Percentiles rank a stretch among this genome's conserved stretches.
These are phyloP conservation scores for Misopates orontium DNA, from an alignment of 257 asterid species.

Conservation along the genomic window DNA sequence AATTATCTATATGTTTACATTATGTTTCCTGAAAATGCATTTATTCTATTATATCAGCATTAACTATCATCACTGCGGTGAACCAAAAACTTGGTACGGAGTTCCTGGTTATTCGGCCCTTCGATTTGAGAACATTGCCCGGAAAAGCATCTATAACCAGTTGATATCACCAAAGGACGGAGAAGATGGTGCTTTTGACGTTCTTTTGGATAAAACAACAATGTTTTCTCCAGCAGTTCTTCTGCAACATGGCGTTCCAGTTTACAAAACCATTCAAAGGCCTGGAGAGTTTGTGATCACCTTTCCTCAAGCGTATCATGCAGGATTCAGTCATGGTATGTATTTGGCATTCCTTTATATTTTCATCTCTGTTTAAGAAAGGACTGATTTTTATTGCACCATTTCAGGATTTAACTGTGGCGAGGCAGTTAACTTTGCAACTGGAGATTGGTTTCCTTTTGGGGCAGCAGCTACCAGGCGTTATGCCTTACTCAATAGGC, in stretches of 20 bases:
- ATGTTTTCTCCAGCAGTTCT: conserved; percentile 41
- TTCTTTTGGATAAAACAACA: conserved; percentile 43
- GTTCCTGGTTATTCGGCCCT: conserved; percentile 43
- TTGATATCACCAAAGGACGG: conserved; percentile 30
- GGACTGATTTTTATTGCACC: background rate
- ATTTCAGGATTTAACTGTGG: conserved; percentile 47
- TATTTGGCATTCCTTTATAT: background rate
- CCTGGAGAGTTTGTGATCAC: conserved; percentile 51
- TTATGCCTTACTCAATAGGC: conserved; percentile 33
- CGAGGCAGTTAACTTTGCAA: conserved; percentile 49
- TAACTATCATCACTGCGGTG: conserved; percentile 53
- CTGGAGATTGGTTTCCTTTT: conserved; percentile 39
- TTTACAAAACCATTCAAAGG: conserved; percentile 41
- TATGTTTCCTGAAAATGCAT: too few species aligned
- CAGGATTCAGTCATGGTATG: conserved; percentile 52
- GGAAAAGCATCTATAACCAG: conserved; percentile 24
- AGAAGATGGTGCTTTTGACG: conserved; percentile 35
- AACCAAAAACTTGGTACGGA: conserved; percentile 54
- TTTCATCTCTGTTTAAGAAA: background rate
- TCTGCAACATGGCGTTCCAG: conserved; percentile 36
- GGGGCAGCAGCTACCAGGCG: conserved; percentile 41
- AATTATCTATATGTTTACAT: background rate
- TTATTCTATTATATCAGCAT: conserved; percentile 26
- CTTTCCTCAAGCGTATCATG: conserved; percentile 50
- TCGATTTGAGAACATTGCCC: conserved; percentile 34